A percentile compares a stretch with the other conserved stretches of the same genome.
phyloP scores from a whole-genome alignment of 495 filamentous ascomycete genomes.

The Parathielavia appendiculata region DNA sequence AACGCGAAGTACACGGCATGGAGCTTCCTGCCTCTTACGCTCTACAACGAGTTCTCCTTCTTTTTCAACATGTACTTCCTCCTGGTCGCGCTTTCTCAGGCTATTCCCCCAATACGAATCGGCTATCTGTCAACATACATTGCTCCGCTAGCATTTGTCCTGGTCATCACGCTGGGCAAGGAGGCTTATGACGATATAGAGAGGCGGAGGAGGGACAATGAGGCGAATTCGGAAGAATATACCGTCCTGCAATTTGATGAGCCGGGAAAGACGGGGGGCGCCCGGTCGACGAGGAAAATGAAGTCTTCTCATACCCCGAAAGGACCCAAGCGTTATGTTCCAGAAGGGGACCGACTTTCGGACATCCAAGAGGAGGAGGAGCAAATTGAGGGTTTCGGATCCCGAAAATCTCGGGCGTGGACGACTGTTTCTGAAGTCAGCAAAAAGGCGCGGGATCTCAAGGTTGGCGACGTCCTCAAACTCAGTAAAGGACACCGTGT shows the following conservation, averaged over 20 bases:
- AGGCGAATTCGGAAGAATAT: conserved; percentile 91
- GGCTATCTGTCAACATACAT: conserved; percentile 95
- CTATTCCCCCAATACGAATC: conserved; percentile 80
- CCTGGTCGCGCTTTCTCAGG: conserved; percentile 88
- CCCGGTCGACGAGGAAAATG: conserved; percentile 33
- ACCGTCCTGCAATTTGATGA: conserved; percentile 67
- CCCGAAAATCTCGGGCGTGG: conserved; percentile 34
- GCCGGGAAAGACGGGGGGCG: conserved; percentile 28
- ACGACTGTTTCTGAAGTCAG: conserved; percentile 53
- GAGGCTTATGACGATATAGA: conserved; percentile 94
- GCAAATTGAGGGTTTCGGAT: conserved; percentile 41
- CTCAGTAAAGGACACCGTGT: conserved; percentile 85
- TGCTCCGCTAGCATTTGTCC: conserved; percentile 85
- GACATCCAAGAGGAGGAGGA: conserved; percentile 53
- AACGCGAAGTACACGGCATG: conserved; percentile 98
- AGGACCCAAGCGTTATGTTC: conserved; percentile 27
- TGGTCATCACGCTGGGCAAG: conserved; percentile 87
- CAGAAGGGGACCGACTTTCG: conserved; percentile 42
- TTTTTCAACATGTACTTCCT: conserved; percentile 99
- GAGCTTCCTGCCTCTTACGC: conserved; percentile 86
- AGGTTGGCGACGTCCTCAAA: conserved; percentile 90
- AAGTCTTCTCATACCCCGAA: conserved; percentile 35
- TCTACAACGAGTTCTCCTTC: conserved; percentile 99
- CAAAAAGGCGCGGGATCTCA: conserved; percentile 82
- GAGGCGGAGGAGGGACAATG: conserved; percentile 75